A percentile compares a stretch with the other conserved stretches of the same genome.
These are phyloP conservation scores for Adenanthera pavonina DNA, from an alignment of 306 rosid genomes.

Conservation along the genomic window DNA sequence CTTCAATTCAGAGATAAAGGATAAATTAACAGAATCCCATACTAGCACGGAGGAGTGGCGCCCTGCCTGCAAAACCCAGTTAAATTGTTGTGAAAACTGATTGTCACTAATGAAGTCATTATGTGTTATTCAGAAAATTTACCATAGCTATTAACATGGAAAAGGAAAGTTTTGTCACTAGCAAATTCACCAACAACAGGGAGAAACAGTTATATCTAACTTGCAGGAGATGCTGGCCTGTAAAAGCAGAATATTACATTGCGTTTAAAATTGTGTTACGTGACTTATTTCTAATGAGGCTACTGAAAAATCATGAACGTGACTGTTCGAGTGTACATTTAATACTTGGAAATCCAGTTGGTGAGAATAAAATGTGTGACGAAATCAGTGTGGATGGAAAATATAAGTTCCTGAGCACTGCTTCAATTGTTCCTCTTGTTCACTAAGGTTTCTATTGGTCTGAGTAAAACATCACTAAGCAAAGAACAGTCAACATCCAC, in stretches of 20 bases:
- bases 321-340: neutral
- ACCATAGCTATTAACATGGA: constrained; percentile 19
- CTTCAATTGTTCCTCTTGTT: neutral
- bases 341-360: neutral
- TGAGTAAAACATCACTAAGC: constrained; percentile 22
- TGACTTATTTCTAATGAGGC: constrained; percentile 9
- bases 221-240: neutral
- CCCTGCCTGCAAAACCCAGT: constrained; percentile 63
- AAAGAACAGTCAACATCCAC: constrained; percentile 8
- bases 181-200: constrained; percentile 4
- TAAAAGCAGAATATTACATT: neutral
- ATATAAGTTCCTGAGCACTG: neutral
- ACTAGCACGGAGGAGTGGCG: constrained; percentile 70
- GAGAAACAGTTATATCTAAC: neutral
- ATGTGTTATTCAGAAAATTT: constrained; percentile 13
- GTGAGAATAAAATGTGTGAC: neutral
- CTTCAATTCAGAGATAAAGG: constrained; percentile 61
- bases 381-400: neutral
- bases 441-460: constrained; percentile 12
- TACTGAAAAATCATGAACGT: neutral
- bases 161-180: neutral
- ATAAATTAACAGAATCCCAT: constrained; percentile 61
- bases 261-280: constrained; percentile 3
- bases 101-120: constrained; percentile 24
- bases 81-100: constrained; percentile 25